Conservation (phyloP, 73 alveolate species). For the Uronychia setigera region DNA sequence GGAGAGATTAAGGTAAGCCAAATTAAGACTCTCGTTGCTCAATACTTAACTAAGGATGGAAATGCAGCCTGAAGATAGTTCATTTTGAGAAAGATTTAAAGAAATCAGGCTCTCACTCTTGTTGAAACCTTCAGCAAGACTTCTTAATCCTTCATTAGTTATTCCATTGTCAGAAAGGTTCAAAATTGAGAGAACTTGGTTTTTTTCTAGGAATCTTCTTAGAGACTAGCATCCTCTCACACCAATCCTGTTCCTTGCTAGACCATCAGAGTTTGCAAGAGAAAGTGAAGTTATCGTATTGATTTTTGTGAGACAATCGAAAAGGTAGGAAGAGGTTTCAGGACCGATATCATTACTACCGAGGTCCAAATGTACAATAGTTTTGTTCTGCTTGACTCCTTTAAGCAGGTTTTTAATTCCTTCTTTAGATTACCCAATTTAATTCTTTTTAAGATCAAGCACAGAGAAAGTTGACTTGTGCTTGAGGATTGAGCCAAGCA, state of each 20-base stretch:
- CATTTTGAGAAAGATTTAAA: conserved; percentile 52
- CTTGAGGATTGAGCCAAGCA: conserved; percentile 29
- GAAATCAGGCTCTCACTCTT: conserved; percentile 9
- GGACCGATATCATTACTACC: conserved; percentile 61
- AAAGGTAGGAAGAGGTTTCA: conserved; percentile 46
- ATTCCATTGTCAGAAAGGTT: conserved; percentile 57
- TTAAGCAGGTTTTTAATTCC: conserved; percentile 35
- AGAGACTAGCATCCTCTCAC: conserved; percentile 47
- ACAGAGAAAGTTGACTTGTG: conserved; percentile 20
- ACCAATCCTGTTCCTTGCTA: conserved; percentile 61
- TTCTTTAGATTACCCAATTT: conserved; percentile 28
- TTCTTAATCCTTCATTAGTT: conserved; percentile 51
- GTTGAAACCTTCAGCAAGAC: conserved; percentile 18
- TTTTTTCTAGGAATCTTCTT: conserved; percentile 12
- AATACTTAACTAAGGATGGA: conserved; percentile 1
- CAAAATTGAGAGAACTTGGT: conserved; percentile 39
- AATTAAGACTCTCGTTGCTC: not conserved
- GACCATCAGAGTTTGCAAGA: conserved; percentile 57
- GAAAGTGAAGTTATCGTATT: conserved; percentile 27
- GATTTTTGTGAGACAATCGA: conserved; percentile 16
- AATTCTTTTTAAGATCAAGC: conserved; percentile 50
- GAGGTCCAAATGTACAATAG: conserved; percentile 49
- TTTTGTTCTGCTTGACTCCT: conserved; percentile 36
- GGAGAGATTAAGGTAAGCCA: not conserved
- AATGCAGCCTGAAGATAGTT: conserved; percentile 16